phyloP scores from a whole-genome alignment of 805 yeast genomes.

The Myxozyma udenii region DNA sequence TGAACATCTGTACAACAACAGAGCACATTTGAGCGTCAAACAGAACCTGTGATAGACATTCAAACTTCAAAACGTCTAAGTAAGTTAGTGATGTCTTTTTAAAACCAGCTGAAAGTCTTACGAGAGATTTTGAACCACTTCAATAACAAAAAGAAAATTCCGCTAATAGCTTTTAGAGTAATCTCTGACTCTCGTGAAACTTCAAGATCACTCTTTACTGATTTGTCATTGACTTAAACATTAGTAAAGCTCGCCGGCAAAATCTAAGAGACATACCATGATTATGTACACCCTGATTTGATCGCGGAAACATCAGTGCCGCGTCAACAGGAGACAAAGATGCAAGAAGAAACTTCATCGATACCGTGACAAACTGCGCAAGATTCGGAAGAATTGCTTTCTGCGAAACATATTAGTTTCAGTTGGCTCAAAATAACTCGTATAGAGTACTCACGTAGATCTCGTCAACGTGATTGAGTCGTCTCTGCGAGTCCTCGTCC shows the following conservation, averaged over 20 bases:
- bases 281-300: neutral
- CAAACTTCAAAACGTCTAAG: conserved; percentile 64
- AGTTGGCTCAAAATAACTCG: neutral
- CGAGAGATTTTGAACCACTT: conserved; percentile 77
- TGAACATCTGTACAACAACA: conserved; percentile 23
- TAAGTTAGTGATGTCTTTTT: neutral
- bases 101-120: conserved; percentile 3
- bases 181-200: conserved; percentile 55
- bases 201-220: conserved; percentile 19
- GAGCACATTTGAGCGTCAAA: conserved; percentile 54
- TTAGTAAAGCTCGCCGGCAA: too few species aligned
- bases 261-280: too few species aligned
- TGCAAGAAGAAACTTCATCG: conserved; percentile 61
- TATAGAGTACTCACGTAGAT: conserved; percentile 11
- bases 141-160: conserved; percentile 51
- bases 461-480: conserved; percentile 12
- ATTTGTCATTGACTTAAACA: neutral
- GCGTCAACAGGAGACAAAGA: conserved; percentile 39
- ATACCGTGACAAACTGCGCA: conserved; percentile 60
- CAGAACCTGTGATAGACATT: conserved; percentile 64
- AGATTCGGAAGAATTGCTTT: conserved; percentile 53
- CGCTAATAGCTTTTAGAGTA: conserved; percentile 56
- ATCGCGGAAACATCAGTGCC: conserved; percentile 7
- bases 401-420: conserved; percentile 46
- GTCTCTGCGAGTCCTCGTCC: neutral